A percentile compares a stretch with the other conserved stretches of the same genome.
These are phyloP conservation scores for Chlorella sp. DNA, from an alignment of 139 green algal genomes.

Conservation along the genomic window DNA sequence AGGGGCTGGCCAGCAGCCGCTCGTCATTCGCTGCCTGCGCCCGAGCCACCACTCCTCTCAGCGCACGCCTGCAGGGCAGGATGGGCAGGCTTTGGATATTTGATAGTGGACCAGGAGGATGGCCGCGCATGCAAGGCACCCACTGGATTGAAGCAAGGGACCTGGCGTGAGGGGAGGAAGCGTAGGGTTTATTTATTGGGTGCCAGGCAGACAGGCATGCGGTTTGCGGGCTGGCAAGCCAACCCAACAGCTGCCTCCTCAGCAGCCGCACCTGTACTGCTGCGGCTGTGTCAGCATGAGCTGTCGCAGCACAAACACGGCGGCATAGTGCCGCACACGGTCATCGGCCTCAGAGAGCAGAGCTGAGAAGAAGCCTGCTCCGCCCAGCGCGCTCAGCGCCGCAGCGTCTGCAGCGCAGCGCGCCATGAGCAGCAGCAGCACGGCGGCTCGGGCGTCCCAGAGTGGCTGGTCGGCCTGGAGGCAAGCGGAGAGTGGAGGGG, in stretches of 20 bases:
- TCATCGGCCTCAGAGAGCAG: conserved; percentile 42
- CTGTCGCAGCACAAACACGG: conserved; percentile 49
- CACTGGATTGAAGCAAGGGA: background rate
- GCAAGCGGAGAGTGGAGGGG: background rate
- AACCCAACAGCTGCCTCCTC: background rate
- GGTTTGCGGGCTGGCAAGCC: background rate
- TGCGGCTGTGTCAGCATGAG: conserved; percentile 25
- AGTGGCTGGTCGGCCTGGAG: conserved; percentile 30
- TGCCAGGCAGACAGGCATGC: background rate
- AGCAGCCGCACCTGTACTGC: conserved; percentile 14
- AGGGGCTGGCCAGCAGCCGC: conserved; percentile 71
- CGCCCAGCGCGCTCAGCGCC: conserved; percentile 29
- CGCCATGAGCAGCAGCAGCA: conserved; percentile 59
- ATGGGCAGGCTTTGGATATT: no score
- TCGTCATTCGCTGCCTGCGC: conserved; percentile 75
- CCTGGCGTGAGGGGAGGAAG: background rate
- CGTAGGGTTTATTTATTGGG: background rate
- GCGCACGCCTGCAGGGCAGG: conserved; percentile 54
- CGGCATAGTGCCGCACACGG: conserved; percentile 37
- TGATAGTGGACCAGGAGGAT: background rate
- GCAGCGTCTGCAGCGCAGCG: conserved; percentile 29
- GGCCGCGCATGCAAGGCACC: background rate
- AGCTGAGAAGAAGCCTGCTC: conserved; percentile 28
- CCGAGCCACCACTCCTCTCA: conserved; percentile 62
- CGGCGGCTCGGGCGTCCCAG: conserved; percentile 45